Evolutionary conservation across 371 early-diverging fungal genomes (phyloP).

Genomic region (Funneliformis caledonium): DNA sequence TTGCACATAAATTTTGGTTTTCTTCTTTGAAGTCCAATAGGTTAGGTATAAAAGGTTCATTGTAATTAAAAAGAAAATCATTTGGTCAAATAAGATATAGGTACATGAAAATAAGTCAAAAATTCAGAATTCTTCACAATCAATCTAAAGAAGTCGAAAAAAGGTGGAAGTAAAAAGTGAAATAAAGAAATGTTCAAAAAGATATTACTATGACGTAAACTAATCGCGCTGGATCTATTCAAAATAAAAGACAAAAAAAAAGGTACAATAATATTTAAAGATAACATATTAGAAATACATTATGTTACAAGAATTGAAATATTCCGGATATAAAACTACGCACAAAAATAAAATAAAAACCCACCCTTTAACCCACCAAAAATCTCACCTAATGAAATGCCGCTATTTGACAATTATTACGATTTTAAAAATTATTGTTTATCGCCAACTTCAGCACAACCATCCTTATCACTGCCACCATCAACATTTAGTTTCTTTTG

Average conservation of each 20-base stretch:
- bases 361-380: too few species aligned
- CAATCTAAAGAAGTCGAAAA: constrained; percentile 1
- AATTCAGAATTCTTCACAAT: background rate
- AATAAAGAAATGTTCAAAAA: constrained; percentile 15
- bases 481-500: constrained; percentile 31
- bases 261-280: background rate
- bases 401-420: background rate
- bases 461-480: constrained; percentile 9
- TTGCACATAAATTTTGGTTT: too few species aligned
- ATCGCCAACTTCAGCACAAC: background rate
- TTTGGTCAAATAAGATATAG: background rate
- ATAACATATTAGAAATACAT: constrained; percentile 1
- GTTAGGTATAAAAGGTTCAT: too few species aligned
- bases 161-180: background rate
- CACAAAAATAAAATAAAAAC: too few species aligned
- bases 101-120: constrained; percentile 5
- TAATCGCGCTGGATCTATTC: background rate
- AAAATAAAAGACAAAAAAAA: background rate
- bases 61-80: too few species aligned
- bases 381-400: constrained; percentile 8
- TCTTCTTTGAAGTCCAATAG: too few species aligned
- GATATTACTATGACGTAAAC: background rate
- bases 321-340: too few species aligned
- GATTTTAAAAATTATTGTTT: constrained; percentile 4
- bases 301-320: too few species aligned